phyloP scores from a whole-genome alignment of 805 yeast species.

The Suhomyces canberraensis region DNA sequence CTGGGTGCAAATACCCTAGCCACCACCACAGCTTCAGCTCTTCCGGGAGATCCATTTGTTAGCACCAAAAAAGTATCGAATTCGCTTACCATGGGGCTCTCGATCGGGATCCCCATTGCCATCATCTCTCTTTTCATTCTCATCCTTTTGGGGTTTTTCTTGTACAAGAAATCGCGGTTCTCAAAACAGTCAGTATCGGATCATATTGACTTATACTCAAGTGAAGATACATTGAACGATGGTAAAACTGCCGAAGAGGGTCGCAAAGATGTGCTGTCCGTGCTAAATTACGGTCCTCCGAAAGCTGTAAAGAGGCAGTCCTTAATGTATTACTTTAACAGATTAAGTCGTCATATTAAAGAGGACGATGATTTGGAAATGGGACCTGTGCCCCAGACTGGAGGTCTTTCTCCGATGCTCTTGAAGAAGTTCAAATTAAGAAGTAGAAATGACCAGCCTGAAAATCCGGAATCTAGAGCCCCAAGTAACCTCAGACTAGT shows the following conservation, averaged over 20 bases:
- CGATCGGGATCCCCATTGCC: conserved; percentile 24
- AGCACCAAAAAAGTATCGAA: not conserved
- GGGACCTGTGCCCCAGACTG: not conserved
- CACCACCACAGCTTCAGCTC: too few relatives aligned
- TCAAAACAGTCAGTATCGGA: not conserved
- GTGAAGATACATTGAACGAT: not conserved
- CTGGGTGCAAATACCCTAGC: too few relatives aligned
- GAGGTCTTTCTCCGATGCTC: conserved; percentile 29
- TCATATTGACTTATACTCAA: not conserved
- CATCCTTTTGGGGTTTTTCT: conserved; percentile 8
- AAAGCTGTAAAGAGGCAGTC: conserved; percentile 10
- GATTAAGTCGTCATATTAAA: conserved; percentile 23
- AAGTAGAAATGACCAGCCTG: not conserved
- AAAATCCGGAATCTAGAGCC: not conserved
- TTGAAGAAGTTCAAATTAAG: conserved; percentile 29
- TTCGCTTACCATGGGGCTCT: conserved; percentile 17
- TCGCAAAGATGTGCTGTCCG: not conserved
- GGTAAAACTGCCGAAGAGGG: not conserved
- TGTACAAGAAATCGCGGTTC: conserved; percentile 4
- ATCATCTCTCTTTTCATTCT: conserved; percentile 13
- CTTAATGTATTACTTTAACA: conserved; percentile 12
- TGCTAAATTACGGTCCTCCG: not conserved
- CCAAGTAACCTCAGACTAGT: conserved; percentile 1
- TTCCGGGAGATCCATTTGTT: not conserved
- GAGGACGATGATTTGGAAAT: conserved; percentile 12